Conservation (phyloP, 108 stramenopile species). For the Cyclotella kingstonii region DNA sequence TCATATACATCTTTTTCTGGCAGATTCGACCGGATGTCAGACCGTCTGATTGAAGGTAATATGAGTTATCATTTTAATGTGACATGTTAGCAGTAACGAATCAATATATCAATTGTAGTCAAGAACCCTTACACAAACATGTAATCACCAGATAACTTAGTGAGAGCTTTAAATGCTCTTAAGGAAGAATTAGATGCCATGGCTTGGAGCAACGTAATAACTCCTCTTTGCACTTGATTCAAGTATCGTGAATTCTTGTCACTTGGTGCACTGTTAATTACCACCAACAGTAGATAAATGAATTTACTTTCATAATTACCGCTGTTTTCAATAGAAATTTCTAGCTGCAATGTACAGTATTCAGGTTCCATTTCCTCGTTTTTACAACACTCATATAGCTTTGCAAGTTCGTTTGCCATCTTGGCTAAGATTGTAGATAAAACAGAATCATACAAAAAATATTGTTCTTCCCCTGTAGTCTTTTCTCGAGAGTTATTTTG, state of each 20-base stretch:
- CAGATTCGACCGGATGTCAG: no score
- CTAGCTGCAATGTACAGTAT: conserved; percentile 19
- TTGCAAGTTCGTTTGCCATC: conserved; percentile 53
- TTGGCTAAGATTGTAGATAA: conserved; percentile 68
- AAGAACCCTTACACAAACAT: conserved; percentile 27
- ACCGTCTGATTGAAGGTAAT: no score
- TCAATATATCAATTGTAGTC: no score
- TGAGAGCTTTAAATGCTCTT: conserved; percentile 52
- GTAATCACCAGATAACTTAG: conserved; percentile 40
- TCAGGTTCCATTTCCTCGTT: conserved; percentile 57
- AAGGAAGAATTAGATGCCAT: conserved; percentile 69
- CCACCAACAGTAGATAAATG: conserved; percentile 48
- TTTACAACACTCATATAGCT: conserved; percentile 85
- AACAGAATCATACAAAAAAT: conserved; percentile 45
- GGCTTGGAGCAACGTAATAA: conserved; percentile 58
- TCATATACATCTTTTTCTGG: no score
- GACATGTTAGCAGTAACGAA: no score
- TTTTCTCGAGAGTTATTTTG: conserved; percentile 12
- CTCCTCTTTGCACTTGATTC: conserved; percentile 72
- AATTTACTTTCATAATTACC: conserved; percentile 60
- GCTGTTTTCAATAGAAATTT: conserved; percentile 32
- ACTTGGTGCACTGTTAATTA: conserved; percentile 41
- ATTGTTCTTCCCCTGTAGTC: conserved; percentile 9
- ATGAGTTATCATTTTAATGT: no score
- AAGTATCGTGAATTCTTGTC: conserved; percentile 56